Evolutionary conservation across 2,329 filamentous ascomycete species (phyloP), one percentile per base, ranked within the genome.

Genomic region (Microcyclospora pomicola): DNA sequence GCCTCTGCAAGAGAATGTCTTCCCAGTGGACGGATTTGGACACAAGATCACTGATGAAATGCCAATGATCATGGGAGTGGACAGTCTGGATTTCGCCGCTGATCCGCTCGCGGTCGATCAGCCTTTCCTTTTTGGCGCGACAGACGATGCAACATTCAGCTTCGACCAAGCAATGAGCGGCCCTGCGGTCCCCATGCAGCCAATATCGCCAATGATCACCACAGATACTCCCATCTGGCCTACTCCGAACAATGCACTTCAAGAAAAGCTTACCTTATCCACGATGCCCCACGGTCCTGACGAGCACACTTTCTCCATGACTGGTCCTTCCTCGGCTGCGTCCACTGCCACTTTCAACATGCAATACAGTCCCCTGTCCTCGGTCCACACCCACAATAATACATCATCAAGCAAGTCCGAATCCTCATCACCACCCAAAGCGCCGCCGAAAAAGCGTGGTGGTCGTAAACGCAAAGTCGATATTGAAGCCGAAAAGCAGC

Each of bases 381-480:
- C 36, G 6, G 41, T 44, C n/a, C 47, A 54, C 13, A 45, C 47
- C 14, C 44, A 53, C 12, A 50, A 48, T 6, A 58, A 52, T 37
- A 42, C 51, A 31, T 52, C 55, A 2, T 56, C 54, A 5, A 24
- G 7, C 19, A 24, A 24, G 19, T 24, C 19, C 7, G 19, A 24
- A n/a, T 33, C 43, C 27, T 54, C 54, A n/a, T 53, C 55, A 6
- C 37, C 42, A 30, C 38, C 43, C 10, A 39, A 38, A 15, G 38
- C 51, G 15, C 52, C 52, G 15, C 45, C 46, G 0, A 59, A 58
- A 45, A 58, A 59, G 46, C 49, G 49, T 31, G 54, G 50, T 12
- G 56, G 56, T 31, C 45, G 57, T 14, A 59, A 59, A 44, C 50
- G 56, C 27, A 59, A 59, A 44, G 52, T 49, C 2, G 56, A 57